Evolutionary conservation across 164 flowering plant genomes (phyloP).

Genomic region (Magnolia officinalis): DNA sequence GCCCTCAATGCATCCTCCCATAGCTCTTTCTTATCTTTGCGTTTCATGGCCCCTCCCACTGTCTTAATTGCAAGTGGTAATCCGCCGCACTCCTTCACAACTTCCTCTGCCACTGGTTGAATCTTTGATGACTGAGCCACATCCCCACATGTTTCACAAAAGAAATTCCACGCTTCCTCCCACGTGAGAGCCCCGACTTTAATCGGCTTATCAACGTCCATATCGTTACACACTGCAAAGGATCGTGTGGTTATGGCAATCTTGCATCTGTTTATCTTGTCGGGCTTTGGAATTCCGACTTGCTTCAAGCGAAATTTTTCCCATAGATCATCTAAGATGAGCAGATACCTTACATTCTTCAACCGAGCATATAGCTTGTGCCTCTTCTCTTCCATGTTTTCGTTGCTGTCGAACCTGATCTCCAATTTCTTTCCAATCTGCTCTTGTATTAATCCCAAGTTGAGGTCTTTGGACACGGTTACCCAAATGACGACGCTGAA

Average conservation of each 20-base stretch:
- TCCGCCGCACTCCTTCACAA: background rate
- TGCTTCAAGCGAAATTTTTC: no score
- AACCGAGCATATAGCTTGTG: slow-evolving; percentile 1
- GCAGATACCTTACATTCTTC: slow-evolving; percentile 11
- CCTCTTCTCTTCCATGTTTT: background rate
- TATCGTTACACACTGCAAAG: no score
- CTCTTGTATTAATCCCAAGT: background rate
- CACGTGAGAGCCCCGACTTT: no score
- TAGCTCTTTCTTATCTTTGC: background rate
- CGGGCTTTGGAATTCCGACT: slow-evolving; percentile 6
- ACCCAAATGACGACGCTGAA: slow-evolving; percentile 12
- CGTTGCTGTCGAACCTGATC: background rate
- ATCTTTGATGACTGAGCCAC: background rate
- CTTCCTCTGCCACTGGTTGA: background rate
- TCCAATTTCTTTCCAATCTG: slow-evolving; percentile 11
- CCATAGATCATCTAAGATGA: slow-evolving; percentile 27
- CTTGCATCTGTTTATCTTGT: slow-evolving; percentile 10
- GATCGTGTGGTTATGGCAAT: slow-evolving; percentile 22
- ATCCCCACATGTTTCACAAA: no score
- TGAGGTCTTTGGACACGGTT: background rate
- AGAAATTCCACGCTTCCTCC: no score
- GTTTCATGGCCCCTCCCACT: background rate
- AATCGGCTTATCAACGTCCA: no score
- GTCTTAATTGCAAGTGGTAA: slow-evolving; percentile 6
- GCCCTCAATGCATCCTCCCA: background rate